Percentiles rank a stretch among this genome's conserved stretches.
phyloP scores from a whole-genome alignment of 1,139 yeast species.

The Scheffersomyces stambukii region DNA sequence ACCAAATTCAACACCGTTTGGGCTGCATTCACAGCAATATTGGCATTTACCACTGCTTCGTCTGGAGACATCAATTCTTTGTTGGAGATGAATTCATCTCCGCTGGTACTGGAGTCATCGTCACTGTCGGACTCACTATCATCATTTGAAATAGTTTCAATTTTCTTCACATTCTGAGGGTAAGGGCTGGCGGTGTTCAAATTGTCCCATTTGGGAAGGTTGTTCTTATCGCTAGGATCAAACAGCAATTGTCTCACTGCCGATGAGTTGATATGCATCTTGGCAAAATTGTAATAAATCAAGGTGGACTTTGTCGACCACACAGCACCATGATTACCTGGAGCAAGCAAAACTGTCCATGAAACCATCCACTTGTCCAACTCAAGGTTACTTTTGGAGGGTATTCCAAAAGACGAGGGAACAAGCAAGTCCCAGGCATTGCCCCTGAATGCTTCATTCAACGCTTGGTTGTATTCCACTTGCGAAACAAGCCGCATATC shows the following conservation, averaged over 20 bases:
- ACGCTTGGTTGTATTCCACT: slow-evolving; percentile 68
- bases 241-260: slow-evolving; percentile 48
- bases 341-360: slow-evolving; percentile 68
- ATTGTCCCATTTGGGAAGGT: slow-evolving; percentile 37
- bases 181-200: background rate
- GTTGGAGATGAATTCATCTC: slow-evolving; percentile 34
- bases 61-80: slow-evolving; percentile 34
- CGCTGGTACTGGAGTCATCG: slow-evolving; percentile 22
- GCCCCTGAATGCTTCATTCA: slow-evolving; percentile 55
- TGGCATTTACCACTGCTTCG: slow-evolving; percentile 31
- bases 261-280: slow-evolving; percentile 64
- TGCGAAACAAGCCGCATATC: slow-evolving; percentile 67
- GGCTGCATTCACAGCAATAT: slow-evolving; percentile 61
- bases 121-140: slow-evolving; percentile 17
- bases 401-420: slow-evolving; percentile 62
- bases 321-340: slow-evolving; percentile 54
- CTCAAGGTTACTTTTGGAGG: slow-evolving; percentile 63
- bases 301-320: slow-evolving; percentile 73
- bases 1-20: slow-evolving; percentile 58
- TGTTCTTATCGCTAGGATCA: slow-evolving; percentile 20
- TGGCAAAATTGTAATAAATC: slow-evolving; percentile 69
- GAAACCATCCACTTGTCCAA: slow-evolving; percentile 79
- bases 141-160: slow-evolving; percentile 1
- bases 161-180: slow-evolving; percentile 3
- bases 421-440: slow-evolving; percentile 60